Base-by-base conservation (phyloP, 805 yeast species). In the Blastobotrys parvus region DNA sequence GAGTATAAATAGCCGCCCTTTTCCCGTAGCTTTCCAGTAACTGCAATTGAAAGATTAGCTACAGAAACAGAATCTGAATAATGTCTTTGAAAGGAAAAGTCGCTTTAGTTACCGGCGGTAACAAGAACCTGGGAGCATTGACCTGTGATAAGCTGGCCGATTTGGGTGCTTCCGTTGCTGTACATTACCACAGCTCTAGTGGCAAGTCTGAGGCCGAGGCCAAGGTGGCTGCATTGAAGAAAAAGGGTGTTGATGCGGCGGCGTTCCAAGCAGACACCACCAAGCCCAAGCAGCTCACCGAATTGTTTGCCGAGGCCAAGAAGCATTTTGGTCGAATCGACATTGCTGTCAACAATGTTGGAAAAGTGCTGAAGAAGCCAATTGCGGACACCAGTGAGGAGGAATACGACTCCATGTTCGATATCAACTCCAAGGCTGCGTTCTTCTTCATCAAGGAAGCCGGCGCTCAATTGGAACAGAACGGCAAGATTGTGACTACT, bases 281-380 rank as follows among this genome's bases (percentile, higher is more conserved):
- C 20, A 53, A 55, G 2, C 77, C 75, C 38, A 61, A 51, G 0
- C 74, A 69, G 8, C 62, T 69, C 29, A 57, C 61, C 17, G 59
- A 64, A 22, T 59, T 79, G 42, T 79, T 80, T 52, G 69, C 60
- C 15, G 60, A 58, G 8, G 74, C 78, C 5, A 63, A 63, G 42
- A 46, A 57, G 11, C 58, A 62, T 33, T 70, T 76, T 44, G 81
- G 80, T 30, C 55, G 61, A 17, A 63, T 76, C 49, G 82, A 80
- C 52, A 68, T 75, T 55, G 85, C 84, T n/a, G 67, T 80, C 52
- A 78, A 78, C 63, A 78, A 76, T 50, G 79, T 78, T 32, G 86
- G 86, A 42, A 74, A 62, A 69, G 85, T 80, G 18, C 63, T 79
- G 58, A 78, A 79, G 67, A 80, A 79, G 57, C 74, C 77, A 30